These are phyloP conservation scores for Kurtzmaniella quercitrusa DNA, from an alignment of 1,139 yeast species.

Conservation along the genomic window DNA sequence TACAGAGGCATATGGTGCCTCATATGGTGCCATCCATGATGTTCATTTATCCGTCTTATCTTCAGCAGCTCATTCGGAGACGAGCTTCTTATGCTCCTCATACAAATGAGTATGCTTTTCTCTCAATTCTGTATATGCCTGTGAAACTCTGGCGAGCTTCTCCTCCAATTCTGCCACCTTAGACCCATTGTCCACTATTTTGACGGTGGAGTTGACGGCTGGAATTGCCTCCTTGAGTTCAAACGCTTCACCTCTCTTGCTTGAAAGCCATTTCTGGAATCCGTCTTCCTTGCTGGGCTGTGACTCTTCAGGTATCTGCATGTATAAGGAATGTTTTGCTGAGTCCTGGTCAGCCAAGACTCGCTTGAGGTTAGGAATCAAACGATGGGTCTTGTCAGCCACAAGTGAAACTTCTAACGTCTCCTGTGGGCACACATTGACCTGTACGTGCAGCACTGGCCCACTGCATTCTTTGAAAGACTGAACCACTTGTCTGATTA, in stretches of 20 bases:
- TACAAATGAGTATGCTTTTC: conserved; percentile 57
- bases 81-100: conserved; percentile 45
- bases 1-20: not conserved
- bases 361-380: conserved; percentile 57
- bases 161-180: conserved; percentile 29
- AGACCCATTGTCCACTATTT: conserved; percentile 12
- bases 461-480: conserved; percentile 54
- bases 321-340: conserved; percentile 46
- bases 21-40: too few relatives aligned
- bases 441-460: conserved; percentile 25
- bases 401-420: conserved; percentile 3
- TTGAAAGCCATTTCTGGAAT: conserved; percentile 39
- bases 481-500: conserved; percentile 72
- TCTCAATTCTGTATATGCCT: conserved; percentile 58
- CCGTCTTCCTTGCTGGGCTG: conserved; percentile 10
- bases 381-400: conserved; percentile 37
- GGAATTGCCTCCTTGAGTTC: conserved; percentile 40
- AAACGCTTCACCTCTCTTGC: conserved; percentile 48
- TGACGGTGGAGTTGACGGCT: conserved; percentile 33
- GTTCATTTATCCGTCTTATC: not conserved
- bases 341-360: conserved; percentile 43
- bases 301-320: conserved; percentile 32
- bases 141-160: conserved; percentile 46
- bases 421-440: conserved; percentile 14
- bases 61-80: conserved; percentile 13